These are phyloP conservation scores for Fragilaria crotonensis DNA, from an alignment of 108 stramenopile genomes.

Conservation along the genomic window DNA sequence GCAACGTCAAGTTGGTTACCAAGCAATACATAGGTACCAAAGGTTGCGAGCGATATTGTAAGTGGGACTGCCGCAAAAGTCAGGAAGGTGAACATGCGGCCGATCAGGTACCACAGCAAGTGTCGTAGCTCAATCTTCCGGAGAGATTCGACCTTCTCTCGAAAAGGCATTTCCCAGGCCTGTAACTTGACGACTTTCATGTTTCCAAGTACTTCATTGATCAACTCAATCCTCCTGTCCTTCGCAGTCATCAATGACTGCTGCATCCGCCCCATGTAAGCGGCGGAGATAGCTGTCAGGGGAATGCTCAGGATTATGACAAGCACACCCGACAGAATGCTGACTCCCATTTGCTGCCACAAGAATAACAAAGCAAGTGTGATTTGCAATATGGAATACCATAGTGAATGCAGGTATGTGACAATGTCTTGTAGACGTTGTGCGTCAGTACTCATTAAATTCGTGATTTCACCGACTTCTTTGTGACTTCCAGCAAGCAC, in stretches of 20 bases:
- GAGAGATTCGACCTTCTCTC: constrained; percentile 32
- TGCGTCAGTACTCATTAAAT: constrained; percentile 84
- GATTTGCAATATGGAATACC: constrained; percentile 78
- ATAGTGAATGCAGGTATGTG: constrained; percentile 70
- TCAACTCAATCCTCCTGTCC: constrained; percentile 70
- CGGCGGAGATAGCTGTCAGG: constrained; percentile 54
- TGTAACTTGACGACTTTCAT: constrained; percentile 90
- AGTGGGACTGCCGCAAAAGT: constrained; percentile 56
- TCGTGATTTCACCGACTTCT: constrained; percentile 71
- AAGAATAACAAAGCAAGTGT: constrained; percentile 59
- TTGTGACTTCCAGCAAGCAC: constrained; percentile 41
- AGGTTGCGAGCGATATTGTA: constrained; percentile 75
- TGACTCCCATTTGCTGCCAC: constrained; percentile 65
- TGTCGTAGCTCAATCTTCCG: constrained; percentile 45
- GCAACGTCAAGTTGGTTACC: constrained; percentile 80
- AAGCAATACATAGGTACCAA: constrained; percentile 53
- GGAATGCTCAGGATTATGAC: constrained; percentile 80
- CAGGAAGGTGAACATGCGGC: constrained; percentile 13
- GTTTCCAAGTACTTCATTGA: constrained; percentile 67
- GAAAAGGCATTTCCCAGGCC: constrained; percentile 79
- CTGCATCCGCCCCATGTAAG: constrained; percentile 49
- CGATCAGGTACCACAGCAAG: constrained; percentile 43
- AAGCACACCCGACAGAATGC: constrained; percentile 65
- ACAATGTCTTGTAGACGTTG: constrained; percentile 57
- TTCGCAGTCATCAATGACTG: constrained; percentile 61